Conservation (phyloP, 202 grass and related monocot species). For the Panicum hallii region DNA sequence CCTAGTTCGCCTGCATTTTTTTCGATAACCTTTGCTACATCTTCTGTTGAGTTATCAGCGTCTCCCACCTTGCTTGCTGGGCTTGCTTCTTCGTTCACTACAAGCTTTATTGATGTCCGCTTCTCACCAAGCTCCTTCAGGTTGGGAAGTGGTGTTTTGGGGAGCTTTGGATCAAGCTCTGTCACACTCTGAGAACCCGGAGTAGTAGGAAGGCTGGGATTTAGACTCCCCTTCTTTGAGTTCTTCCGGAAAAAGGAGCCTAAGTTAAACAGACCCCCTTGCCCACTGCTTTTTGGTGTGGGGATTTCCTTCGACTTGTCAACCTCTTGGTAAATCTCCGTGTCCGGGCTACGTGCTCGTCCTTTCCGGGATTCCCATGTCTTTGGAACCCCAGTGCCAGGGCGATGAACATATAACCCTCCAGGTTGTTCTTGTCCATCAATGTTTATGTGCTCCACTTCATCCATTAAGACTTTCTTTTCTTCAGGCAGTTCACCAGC, state of each 20-base stretch:
- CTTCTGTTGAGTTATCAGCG: slow-evolving; percentile 42
- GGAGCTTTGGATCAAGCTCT: slow-evolving; percentile 42
- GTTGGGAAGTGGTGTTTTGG: slow-evolving; percentile 53
- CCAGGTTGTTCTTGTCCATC: slow-evolving; percentile 81
- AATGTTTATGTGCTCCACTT: slow-evolving; percentile 83
- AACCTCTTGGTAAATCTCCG: slow-evolving; percentile 54
- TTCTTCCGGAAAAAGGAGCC: slow-evolving; percentile 55
- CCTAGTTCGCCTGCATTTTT: slow-evolving; percentile 54
- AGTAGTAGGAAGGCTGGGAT: slow-evolving; percentile 43
- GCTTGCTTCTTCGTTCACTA: slow-evolving; percentile 34
- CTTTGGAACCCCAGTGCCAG: slow-evolving; percentile 67
- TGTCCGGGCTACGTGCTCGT: slow-evolving; percentile 56
- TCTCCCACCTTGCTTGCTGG: slow-evolving; percentile 15
- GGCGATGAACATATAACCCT: slow-evolving; percentile 84
- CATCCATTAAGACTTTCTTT: slow-evolving; percentile 63
- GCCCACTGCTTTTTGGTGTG: slow-evolving; percentile 51
- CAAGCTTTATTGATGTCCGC: slow-evolving; percentile 56
- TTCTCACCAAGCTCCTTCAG: slow-evolving; percentile 59
- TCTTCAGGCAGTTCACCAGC: slow-evolving; percentile 52
- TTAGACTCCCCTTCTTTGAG: slow-evolving; percentile 48
- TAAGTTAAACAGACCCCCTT: slow-evolving; percentile 51
- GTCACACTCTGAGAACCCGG: slow-evolving; percentile 38
- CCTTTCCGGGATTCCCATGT: slow-evolving; percentile 93
- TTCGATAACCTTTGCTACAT: slow-evolving; percentile 48
- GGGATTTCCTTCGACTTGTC: slow-evolving; percentile 45